phyloP scores from a whole-genome alignment of 768 basidiomycete genomes.

The Leccinum disarticulatum region DNA sequence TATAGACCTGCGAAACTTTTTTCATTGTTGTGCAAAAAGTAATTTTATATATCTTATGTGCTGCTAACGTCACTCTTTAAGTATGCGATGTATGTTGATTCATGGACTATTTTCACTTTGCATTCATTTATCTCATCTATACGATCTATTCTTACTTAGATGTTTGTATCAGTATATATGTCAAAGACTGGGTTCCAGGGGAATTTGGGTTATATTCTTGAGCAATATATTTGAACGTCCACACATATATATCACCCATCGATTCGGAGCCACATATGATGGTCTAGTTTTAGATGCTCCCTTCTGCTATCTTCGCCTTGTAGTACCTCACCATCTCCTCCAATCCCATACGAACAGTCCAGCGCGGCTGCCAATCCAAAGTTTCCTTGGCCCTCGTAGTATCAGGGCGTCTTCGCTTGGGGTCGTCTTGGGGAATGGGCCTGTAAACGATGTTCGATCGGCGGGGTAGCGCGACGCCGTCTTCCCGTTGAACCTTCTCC shows the following conservation, averaged over 20 bases:
- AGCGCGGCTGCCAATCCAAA: constrained; percentile 89
- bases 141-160: constrained; percentile 17
- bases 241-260: background rate
- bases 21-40: constrained; percentile 12
- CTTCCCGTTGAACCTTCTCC: constrained; percentile 87
- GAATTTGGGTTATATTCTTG: background rate
- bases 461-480: constrained; percentile 52
- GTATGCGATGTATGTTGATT: constrained; percentile 13
- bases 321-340: constrained; percentile 96
- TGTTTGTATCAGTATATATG: constrained; percentile 12
- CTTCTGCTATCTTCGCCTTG: constrained; percentile 86
- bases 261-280: background rate
- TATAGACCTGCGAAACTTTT: constrained; percentile 3
- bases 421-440: constrained; percentile 89
- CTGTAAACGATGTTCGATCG: constrained; percentile 72
- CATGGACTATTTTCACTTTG: constrained; percentile 3
- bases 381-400: constrained; percentile 84
- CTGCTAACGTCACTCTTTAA: constrained; percentile 9
- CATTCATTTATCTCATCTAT: constrained; percentile 12
- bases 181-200: background rate
- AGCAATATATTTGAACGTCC: background rate
- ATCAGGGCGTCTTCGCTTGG: constrained; percentile 91
- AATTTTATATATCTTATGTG: constrained; percentile 14
- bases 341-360: constrained; percentile 90
- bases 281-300: constrained; percentile 53